These are phyloP conservation scores for Paramecium tetraurelia DNA, from an alignment of 73 alveolate genomes.

Conservation along the genomic window DNA sequence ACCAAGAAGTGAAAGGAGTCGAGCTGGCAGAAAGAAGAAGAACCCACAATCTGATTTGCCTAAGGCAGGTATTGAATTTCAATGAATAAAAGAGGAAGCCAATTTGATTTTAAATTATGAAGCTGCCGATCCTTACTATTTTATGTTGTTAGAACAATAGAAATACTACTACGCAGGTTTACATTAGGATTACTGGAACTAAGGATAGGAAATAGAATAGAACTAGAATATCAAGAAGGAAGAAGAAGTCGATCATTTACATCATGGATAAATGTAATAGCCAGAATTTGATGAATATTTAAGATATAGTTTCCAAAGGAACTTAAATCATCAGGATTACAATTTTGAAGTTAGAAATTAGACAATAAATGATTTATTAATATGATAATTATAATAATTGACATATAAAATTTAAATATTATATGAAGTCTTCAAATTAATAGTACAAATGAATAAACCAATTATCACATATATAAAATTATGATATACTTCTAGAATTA, in stretches of 20 bases:
- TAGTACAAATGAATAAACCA: too few species aligned
- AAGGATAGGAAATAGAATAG: not conserved
- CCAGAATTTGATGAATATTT: not conserved
- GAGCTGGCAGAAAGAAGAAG: slow-evolving; percentile 41
- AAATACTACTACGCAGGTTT: not conserved
- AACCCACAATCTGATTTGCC: not conserved
- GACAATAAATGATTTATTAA: not conserved
- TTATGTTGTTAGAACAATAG: not conserved
- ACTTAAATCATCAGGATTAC: not conserved
- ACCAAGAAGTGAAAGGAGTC: slow-evolving; percentile 34
- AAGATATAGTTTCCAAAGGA: not conserved
- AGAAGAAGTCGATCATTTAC: not conserved
- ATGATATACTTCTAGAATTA: too few species aligned
- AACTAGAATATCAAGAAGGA: not conserved
- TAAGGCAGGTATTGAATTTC: not conserved
- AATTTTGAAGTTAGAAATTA: not conserved
- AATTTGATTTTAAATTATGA: not conserved
- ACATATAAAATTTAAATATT: not conserved
- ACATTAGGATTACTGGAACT: not conserved
- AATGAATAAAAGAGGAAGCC: not conserved
- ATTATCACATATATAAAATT: too few species aligned
- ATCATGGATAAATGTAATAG: not conserved
- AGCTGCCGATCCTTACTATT: not conserved
- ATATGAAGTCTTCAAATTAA: too few species aligned
- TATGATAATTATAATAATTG: not conserved